Conservation (phyloP, 805 yeast genomes). For the Lipomyces mesembrius region DNA sequence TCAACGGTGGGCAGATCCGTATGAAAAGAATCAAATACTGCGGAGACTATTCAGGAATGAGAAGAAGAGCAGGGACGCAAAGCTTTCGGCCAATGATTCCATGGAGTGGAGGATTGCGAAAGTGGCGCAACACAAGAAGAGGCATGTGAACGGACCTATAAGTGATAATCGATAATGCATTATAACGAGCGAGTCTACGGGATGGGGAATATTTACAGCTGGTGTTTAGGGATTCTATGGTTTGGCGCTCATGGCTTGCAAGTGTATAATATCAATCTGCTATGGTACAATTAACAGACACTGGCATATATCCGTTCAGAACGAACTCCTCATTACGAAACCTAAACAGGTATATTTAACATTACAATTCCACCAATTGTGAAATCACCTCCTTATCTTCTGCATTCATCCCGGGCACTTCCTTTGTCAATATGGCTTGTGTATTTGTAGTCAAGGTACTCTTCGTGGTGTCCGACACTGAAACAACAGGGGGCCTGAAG, state of each 20-base stretch:
- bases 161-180: neutral
- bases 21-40: constrained; percentile 39
- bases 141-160: neutral
- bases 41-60: constrained; percentile 36
- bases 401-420: constrained; percentile 8
- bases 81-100: constrained; percentile 26
- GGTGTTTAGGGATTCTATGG: neutral
- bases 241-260: neutral
- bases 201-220: neutral
- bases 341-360: neutral
- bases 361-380: constrained; percentile 18
- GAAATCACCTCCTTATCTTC: constrained; percentile 4
- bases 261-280: neutral
- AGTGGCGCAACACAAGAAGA: constrained; percentile 34
- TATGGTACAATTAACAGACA: neutral
- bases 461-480: constrained; percentile 10
- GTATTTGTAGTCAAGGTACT: constrained; percentile 9
- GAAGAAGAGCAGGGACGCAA: constrained; percentile 24
- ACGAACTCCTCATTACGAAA: neutral
- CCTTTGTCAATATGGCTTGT: constrained; percentile 4
- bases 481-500: constrained; percentile 47
- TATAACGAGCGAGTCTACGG: neutral
- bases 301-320: neutral
- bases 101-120: constrained; percentile 33
- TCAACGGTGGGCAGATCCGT: constrained; percentile 41